These are phyloP conservation scores for Fusarium sp. DNA, from an alignment of 2,329 filamentous ascomycete species.

Conservation along the genomic window DNA sequence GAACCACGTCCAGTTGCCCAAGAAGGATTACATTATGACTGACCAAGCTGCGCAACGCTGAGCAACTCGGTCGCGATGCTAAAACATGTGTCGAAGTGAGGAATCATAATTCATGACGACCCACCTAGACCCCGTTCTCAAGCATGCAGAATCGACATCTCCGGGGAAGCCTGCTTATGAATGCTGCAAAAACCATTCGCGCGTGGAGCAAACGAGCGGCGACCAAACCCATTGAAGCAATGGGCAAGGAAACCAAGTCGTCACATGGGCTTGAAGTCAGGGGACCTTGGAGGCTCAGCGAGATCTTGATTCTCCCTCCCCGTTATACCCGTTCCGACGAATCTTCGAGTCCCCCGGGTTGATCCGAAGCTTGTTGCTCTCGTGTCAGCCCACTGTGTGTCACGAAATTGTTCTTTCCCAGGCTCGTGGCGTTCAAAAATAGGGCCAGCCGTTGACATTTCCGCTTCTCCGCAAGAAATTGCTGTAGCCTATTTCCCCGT, in stretches of 20 bases:
- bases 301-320: background rate
- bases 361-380: conserved; percentile 30
- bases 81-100: background rate
- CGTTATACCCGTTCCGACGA: conserved; percentile 36
- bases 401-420: conserved; percentile 28
- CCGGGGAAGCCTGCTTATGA: conserved; percentile 31
- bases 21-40: background rate
- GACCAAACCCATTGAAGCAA: background rate
- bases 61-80: background rate
- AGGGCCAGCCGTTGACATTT: conserved; percentile 33
- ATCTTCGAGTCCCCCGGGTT: conserved; percentile 38
- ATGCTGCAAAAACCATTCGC: conserved; percentile 32
- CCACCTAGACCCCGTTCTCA: conserved; percentile 6
- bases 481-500: background rate
- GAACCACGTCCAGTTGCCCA: background rate
- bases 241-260: background rate
- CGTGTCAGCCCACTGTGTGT: conserved; percentile 44
- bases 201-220: background rate
- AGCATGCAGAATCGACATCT: conserved; percentile 21
- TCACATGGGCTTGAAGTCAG: background rate
- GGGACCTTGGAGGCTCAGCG: background rate
- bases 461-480: conserved; percentile 41
- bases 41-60: background rate
- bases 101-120: conserved; percentile 6
- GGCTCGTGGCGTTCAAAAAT: conserved; percentile 27